Conservation (phyloP, 2,329 filamentous ascomycete species). For the Fonsecaea nubica region DNA sequence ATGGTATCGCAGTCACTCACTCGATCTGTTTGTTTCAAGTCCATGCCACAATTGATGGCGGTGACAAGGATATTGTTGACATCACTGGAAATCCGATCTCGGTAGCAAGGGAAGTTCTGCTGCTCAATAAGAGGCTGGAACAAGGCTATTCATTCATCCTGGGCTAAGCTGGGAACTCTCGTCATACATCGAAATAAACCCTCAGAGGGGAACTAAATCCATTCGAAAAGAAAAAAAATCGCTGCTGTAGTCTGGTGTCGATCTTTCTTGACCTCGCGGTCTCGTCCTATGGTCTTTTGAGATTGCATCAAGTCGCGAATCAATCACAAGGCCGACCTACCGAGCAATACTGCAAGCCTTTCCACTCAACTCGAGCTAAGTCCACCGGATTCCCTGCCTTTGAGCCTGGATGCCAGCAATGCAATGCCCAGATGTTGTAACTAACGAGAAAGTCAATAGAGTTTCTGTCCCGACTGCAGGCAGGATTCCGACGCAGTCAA, state of each 20-base stretch:
- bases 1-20: not conserved
- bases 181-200: not conserved
- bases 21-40: not conserved
- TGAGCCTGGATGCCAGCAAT: not conserved
- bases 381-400: not conserved
- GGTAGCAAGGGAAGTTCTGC: not conserved
- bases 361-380: not conserved
- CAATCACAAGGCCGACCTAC: slow-evolving; percentile 6
- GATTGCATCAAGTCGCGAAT: not conserved
- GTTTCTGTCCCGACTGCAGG: not conserved
- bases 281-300: slow-evolving; percentile 2
- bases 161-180: not conserved
- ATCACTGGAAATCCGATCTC: too few relatives aligned
- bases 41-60: not conserved
- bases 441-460: slow-evolving; percentile 4
- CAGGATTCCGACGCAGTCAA: not conserved
- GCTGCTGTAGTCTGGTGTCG: not conserved
- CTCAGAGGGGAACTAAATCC: not conserved
- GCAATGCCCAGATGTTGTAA: not conserved
- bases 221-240: not conserved
- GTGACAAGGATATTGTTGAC: too few relatives aligned
- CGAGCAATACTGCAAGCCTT: slow-evolving; percentile 1
- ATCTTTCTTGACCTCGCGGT: not conserved
- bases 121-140: not conserved
- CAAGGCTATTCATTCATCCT: not conserved